Percentiles rank a stretch among this genome's conserved stretches.
Evolutionary conservation across 2,329 filamentous ascomycete species (phyloP).

Genomic region (Microsporum ferrugineum): DNA sequence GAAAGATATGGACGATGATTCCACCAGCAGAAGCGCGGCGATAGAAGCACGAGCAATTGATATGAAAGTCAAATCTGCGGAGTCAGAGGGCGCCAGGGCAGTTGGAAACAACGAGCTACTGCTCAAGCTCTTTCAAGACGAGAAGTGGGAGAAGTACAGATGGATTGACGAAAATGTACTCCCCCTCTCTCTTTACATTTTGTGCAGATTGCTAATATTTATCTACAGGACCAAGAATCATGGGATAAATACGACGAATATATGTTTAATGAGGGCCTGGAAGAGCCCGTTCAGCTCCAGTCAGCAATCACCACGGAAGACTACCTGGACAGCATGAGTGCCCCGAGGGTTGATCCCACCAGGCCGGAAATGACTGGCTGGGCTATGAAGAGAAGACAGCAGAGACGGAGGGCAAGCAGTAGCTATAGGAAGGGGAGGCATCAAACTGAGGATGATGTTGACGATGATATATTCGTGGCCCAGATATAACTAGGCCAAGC

Average conservation of each 20-base stretch:
- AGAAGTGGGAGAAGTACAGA: conserved; percentile 66
- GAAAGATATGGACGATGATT: conserved; percentile 36
- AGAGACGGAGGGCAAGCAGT: conserved; percentile 22
- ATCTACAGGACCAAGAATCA: conserved; percentile 47
- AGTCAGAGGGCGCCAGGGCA: conserved; percentile 51
- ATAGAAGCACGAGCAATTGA: conserved; percentile 64
- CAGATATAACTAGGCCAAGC: background rate
- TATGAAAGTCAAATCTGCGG: conserved; percentile 70
- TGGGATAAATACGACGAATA: conserved; percentile 66
- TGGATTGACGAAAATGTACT: conserved; percentile 56
- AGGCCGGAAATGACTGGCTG: conserved; percentile 34
- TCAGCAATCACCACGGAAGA: conserved; percentile 47
- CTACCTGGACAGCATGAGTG: conserved; percentile 54
- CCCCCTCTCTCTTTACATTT: background rate
- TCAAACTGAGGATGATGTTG: conserved; percentile 10
- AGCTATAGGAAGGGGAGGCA: conserved; percentile 12
- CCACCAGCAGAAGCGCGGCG: conserved; percentile 27
- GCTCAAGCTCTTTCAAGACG: conserved; percentile 65
- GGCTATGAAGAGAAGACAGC: conserved; percentile 35
- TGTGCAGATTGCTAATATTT: background rate
- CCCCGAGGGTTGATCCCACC: conserved; percentile 38
- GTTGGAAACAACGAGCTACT: conserved; percentile 67
- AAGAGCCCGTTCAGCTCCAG: conserved; percentile 38
- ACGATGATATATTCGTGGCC: background rate
- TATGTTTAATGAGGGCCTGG: conserved; percentile 46